Evolutionary conservation across 805 yeast species (phyloP).

Genomic region (Starmerella bacillaris): DNA sequence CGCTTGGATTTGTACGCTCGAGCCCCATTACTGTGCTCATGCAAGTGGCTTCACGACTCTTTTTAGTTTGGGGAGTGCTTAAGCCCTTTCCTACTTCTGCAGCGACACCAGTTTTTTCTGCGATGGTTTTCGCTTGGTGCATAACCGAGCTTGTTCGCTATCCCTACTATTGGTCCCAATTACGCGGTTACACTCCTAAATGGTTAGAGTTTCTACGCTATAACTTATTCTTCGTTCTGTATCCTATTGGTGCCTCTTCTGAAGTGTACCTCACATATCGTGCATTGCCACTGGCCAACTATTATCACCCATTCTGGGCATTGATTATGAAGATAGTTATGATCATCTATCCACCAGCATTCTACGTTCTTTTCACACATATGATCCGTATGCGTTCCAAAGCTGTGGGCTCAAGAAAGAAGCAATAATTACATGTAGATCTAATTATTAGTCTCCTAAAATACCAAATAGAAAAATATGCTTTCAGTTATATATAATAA

Average conservation of each 20-base stretch:
- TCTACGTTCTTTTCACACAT: conserved; percentile 65
- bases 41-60: conserved; percentile 72
- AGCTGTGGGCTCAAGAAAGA: too few species aligned
- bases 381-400: conserved; percentile 79
- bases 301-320: conserved; percentile 31
- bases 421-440: too few species aligned
- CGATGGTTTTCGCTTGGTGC: conserved; percentile 76
- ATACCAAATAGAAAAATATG: too few species aligned
- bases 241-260: conserved; percentile 83
- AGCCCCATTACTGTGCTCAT: conserved; percentile 69
- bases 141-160: conserved; percentile 83
- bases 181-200: conserved; percentile 41
- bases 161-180: conserved; percentile 51
- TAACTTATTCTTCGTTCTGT: conserved; percentile 61
- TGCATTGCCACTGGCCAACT: conserved; percentile 50
- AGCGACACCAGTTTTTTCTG: conserved; percentile 33
- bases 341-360: conserved; percentile 66
- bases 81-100: conserved; percentile 59
- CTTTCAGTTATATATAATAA: too few species aligned
- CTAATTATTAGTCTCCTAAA: too few species aligned
- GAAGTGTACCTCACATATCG: conserved; percentile 55
- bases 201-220: conserved; percentile 58
- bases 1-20: conserved; percentile 64
- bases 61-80: conserved; percentile 70
- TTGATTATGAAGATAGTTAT: conserved; percentile 39